Evolutionary conservation across 2,329 filamentous ascomycete species (phyloP), one percentile per base, ranked within the genome.

Genomic region (Colletotrichum eleusines): DNA sequence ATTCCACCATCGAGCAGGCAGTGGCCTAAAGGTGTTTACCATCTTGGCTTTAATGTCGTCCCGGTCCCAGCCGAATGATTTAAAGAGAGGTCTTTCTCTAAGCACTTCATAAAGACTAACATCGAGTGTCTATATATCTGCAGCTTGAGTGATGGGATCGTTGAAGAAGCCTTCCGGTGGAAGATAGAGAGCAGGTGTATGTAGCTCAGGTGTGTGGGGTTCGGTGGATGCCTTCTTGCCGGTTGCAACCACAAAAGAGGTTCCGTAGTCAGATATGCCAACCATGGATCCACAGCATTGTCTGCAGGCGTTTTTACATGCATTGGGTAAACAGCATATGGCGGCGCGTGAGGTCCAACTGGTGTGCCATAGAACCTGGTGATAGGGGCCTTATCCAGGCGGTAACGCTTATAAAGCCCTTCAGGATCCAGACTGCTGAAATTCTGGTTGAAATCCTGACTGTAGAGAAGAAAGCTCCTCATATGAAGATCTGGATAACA

Each of bases 81-180:
- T 73, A 40, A 75, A 74, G 23, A 76, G 72, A 35, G 54, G 16
- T 20, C 73, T 63, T 44, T 75, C 74, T 66, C 75, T 74, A 20
- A 75, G 69, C 23, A 74, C 31, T 62, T 76, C 75, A 63, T 76
- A 75, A 14, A 76, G 59, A 66, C 40, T 74, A 20, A 75, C 73
- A 42, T 74, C 75, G 23, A 76, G 73, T 23, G 73, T 74, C 73
- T 74, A 76, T 60, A 75, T 71, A 48, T 75, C 75, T 33, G 74
- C 75, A 14, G 75, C 75, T 40, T 66, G 65, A 14, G 72, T 75
- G 63, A 74, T 72, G 31, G 73, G 71, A 12, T 75, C 74, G 35
- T 67, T 23, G 60, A 76, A 76, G 61, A 74, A 74, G 42, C 68
- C 73, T 64, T 75, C 73, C 7, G 75, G 74, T n/a, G 75, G 74